These are phyloP conservation scores for Heteromeles arbutifolia DNA, from an alignment of 306 rosid genomes.

Conservation along the genomic window DNA sequence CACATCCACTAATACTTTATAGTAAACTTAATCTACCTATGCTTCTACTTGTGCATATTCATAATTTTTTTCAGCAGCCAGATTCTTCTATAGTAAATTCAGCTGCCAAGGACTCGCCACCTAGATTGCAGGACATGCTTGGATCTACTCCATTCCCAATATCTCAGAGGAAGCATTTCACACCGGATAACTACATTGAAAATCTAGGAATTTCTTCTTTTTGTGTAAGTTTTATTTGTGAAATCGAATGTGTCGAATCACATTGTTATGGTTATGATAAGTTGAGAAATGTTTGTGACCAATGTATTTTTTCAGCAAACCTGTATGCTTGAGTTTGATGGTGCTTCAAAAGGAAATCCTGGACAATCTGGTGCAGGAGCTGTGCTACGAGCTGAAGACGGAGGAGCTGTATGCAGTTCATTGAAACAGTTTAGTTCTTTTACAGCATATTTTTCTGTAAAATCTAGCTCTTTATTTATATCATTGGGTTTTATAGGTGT, in stretches of 20 bases:
- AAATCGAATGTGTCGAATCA: background rate
- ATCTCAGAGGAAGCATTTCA: conserved; percentile 14
- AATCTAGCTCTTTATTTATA: conserved; percentile 4
- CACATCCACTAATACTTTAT: no score
- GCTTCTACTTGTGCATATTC: background rate
- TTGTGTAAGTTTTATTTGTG: conserved; percentile 37
- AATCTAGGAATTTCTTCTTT: conserved; percentile 17
- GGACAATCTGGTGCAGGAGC: conserved; percentile 95
- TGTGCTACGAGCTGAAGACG: conserved; percentile 67
- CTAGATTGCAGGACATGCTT: conserved; percentile 23
- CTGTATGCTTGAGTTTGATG: conserved; percentile 70
- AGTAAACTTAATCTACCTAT: background rate
- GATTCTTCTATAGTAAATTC: conserved; percentile 26
- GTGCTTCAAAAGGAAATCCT: conserved; percentile 95
- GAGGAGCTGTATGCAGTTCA: conserved; percentile 48
- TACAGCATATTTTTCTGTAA: background rate
- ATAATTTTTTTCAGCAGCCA: conserved; percentile 56
- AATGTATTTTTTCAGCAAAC: conserved; percentile 40
- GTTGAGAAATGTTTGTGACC: background rate
- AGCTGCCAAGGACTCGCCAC: conserved; percentile 22
- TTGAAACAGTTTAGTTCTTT: background rate
- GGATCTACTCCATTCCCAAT: conserved; percentile 20
- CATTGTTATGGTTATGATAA: background rate
- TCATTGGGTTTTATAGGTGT: conserved; percentile 39
- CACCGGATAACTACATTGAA: conserved; percentile 10